Evolutionary conservation across 108 stramenopile species (phyloP).

Genomic region (Skeletonema menzelii): DNA sequence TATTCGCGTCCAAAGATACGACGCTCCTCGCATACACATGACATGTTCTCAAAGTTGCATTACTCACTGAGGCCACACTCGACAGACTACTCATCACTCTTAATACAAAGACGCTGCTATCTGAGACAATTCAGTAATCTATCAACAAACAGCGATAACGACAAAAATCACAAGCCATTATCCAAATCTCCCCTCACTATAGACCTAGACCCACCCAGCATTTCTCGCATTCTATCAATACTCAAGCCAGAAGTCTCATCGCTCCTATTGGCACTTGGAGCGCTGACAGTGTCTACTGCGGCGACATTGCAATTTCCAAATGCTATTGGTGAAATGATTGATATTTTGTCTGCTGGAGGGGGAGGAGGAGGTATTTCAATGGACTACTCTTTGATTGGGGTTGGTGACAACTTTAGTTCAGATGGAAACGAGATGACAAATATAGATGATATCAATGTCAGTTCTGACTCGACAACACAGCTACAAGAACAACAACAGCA

Average conservation of each 20-base stretch:
- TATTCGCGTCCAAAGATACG: not conserved
- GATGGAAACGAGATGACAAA: not conserved
- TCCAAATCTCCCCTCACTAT: not conserved
- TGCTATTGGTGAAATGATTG: conserved; percentile 40
- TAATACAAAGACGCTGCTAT: not conserved
- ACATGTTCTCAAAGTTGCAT: not conserved
- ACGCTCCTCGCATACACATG: not conserved
- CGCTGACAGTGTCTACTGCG: conserved; percentile 35
- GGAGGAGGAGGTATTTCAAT: no score
- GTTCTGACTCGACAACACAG: not conserved
- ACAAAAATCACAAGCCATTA: not conserved
- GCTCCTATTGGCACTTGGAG: conserved; percentile 22
- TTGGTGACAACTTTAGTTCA: not conserved
- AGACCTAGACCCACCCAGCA: conserved; percentile 14
- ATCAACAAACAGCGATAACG: not conserved
- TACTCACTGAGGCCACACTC: not conserved
- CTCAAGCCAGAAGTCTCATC: conserved; percentile 27
- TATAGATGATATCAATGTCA: not conserved
- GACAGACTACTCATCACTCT: not conserved
- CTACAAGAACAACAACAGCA: not conserved
- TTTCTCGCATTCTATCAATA: conserved; percentile 38
- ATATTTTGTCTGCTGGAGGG: conserved; percentile 26
- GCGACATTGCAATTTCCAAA: conserved; percentile 51
- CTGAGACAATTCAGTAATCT: not conserved
- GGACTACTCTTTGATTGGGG: not conserved